These are phyloP conservation scores for Globisporangium splendens DNA, from an alignment of 352 stramenopile genomes.

Conservation along the genomic window DNA sequence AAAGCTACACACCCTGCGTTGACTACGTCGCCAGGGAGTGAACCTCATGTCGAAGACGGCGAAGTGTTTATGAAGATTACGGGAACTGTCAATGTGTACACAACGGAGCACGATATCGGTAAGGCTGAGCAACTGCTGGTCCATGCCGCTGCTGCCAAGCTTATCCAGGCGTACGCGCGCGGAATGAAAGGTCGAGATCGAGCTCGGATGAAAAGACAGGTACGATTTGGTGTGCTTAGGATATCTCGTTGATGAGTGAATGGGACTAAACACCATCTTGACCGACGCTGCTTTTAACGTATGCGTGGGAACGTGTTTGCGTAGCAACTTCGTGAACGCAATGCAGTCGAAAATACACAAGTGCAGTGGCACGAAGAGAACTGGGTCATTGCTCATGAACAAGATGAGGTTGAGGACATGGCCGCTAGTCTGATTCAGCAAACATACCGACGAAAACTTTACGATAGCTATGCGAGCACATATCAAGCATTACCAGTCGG, in stretches of 20 bases:
- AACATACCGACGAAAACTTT: constrained; percentile 20
- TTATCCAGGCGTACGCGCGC: constrained; percentile 31
- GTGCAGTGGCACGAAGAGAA: constrained; percentile 12
- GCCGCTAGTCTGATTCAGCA: constrained; percentile 39
- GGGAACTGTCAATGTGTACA: constrained; percentile 23
- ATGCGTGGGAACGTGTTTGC: not conserved
- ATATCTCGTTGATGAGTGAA: no score
- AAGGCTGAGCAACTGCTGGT: constrained; percentile 22
- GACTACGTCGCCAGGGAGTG: not conserved
- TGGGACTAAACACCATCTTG: no score
- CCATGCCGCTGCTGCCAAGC: constrained; percentile 19
- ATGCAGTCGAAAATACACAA: constrained; percentile 6
- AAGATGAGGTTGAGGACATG: constrained; percentile 36
- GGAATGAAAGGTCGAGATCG: constrained; percentile 22
- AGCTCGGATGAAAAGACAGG: constrained; percentile 9
- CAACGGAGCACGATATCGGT: constrained; percentile 15
- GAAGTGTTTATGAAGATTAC: constrained; percentile 6
- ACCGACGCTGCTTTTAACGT: not conserved
- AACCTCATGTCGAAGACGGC: not conserved
- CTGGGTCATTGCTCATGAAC: constrained; percentile 22
- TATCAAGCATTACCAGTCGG: not conserved
- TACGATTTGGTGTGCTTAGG: no score
- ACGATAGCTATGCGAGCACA: not conserved
- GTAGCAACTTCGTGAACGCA: constrained; percentile 14
- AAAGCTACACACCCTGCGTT: no score